phyloP scores from a whole-genome alignment of 192 early-diverging fungal genomes.

The Kappamyces sp. region DNA sequence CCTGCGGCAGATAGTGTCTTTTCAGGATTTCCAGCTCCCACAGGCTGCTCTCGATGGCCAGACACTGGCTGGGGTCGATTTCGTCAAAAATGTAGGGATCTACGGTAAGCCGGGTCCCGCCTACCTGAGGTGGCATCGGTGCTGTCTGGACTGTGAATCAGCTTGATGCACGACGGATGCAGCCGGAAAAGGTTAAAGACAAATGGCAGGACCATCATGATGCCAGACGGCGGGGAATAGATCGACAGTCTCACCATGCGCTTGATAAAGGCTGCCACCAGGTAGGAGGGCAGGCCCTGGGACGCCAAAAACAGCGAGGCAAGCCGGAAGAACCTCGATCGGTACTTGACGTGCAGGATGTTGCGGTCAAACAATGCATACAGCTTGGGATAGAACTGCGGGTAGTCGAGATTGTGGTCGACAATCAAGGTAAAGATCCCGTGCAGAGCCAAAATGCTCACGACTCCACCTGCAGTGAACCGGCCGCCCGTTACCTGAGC shows the following conservation, averaged over 20 bases:
- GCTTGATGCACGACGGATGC: slow-evolving; percentile 81
- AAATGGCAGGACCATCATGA: slow-evolving; percentile 80
- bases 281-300: slow-evolving; percentile 76
- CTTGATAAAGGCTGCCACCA: slow-evolving; percentile 93
- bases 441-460: slow-evolving; percentile 89
- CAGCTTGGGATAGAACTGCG: slow-evolving; percentile 94
- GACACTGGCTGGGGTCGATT: slow-evolving; percentile 69
- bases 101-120: background rate
- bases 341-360: slow-evolving; percentile 89
- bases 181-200: slow-evolving; percentile 88
- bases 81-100: slow-evolving; percentile 55
- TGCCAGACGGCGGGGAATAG: slow-evolving; percentile 77
- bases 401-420: slow-evolving; percentile 97
- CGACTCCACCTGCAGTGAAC: slow-evolving; percentile 61
- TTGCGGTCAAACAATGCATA: slow-evolving; percentile 87
- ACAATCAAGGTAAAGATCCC: slow-evolving; percentile 91
- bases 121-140: slow-evolving; percentile 8
- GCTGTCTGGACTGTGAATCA: slow-evolving; percentile 64
- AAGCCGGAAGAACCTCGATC: slow-evolving; percentile 89
- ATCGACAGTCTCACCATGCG: slow-evolving; percentile 78
- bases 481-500: slow-evolving; percentile 46
- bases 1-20: slow-evolving; percentile 81
- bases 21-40: slow-evolving; percentile 90
- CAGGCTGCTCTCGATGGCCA: slow-evolving; percentile 78
- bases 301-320: slow-evolving; percentile 85